phyloP scores from a whole-genome alignment of 768 basidiomycete species.

The Lactarius psammicola region DNA sequence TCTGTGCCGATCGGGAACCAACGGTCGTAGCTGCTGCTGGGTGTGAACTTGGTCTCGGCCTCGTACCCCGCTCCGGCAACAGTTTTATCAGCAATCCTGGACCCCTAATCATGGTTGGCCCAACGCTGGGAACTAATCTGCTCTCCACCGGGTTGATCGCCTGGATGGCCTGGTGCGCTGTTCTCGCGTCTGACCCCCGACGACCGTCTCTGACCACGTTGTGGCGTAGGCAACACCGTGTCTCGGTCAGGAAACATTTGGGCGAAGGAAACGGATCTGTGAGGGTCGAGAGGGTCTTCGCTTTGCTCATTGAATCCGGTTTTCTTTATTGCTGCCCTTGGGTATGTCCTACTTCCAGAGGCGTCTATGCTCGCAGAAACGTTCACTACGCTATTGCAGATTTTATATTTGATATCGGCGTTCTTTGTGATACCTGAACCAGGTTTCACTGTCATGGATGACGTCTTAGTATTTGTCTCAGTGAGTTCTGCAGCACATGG shows the following conservation, averaged over 20 bases:
- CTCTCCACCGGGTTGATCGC: neutral
- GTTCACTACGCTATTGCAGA: neutral
- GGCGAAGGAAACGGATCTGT: neutral
- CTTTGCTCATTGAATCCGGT: too few relatives aligned
- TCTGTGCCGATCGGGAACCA: neutral
- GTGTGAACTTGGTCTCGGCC: neutral
- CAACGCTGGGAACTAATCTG: neutral
- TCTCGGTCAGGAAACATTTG: neutral
- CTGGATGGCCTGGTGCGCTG: neutral
- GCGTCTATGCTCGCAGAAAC: too few relatives aligned
- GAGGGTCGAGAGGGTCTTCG: too few relatives aligned
- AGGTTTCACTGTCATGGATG: conserved; percentile 9
- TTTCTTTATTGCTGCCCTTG: too few relatives aligned
- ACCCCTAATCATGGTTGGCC: neutral
- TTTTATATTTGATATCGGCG: conserved; percentile 9
- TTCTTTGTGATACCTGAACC: conserved; percentile 7
- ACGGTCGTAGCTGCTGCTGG: neutral
- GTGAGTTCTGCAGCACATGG: conserved; percentile 1
- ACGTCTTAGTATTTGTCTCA: conserved; percentile 2
- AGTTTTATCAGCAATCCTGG: neutral
- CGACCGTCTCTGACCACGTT: neutral
- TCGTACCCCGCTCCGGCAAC: neutral
- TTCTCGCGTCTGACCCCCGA: neutral
- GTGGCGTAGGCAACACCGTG: neutral
- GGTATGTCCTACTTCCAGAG: too few relatives aligned